Conservation (phyloP, 2,329 filamentous ascomycete genomes). For the Penicillium capsulatum region DNA sequence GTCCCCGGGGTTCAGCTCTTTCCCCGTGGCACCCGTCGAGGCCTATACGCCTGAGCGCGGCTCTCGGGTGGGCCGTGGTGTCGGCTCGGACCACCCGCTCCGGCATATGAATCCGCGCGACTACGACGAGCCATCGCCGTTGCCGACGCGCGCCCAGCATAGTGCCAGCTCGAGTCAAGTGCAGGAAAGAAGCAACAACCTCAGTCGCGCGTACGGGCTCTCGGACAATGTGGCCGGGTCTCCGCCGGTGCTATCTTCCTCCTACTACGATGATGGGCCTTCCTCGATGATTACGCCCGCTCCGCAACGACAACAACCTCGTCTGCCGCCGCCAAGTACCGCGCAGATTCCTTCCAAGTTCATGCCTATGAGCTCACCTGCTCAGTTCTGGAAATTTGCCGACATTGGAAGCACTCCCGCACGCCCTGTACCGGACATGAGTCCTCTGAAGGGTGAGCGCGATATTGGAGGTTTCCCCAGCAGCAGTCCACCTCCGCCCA, state of each 20-base stretch:
- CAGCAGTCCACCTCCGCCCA: constrained; percentile 47
- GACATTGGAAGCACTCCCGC: constrained; percentile 47
- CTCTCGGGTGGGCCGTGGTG: constrained; percentile 34
- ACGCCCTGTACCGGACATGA: constrained; percentile 42
- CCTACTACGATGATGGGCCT: constrained; percentile 46
- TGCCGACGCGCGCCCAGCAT: constrained; percentile 34
- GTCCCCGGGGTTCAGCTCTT: constrained; percentile 41
- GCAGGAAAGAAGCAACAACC: constrained; percentile 24
- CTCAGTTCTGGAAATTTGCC: constrained; percentile 50
- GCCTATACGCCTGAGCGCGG: constrained; percentile 48
- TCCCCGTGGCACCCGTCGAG: constrained; percentile 41
- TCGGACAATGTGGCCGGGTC: constrained; percentile 40
- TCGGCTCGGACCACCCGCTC: constrained; percentile 27
- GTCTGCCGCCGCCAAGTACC: constrained; percentile 47
- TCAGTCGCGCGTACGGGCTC: constrained; percentile 37
- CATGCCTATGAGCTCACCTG: constrained; percentile 50
- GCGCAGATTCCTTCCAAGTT: constrained; percentile 49
- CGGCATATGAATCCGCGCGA: constrained; percentile 33
- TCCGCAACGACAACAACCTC: constrained; percentile 47
- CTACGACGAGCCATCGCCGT: constrained; percentile 43
- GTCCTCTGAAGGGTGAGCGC: constrained; percentile 44
- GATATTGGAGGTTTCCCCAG: constrained; percentile 42
- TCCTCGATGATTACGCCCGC: constrained; percentile 49
- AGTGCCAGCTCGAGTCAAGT: constrained; percentile 21
- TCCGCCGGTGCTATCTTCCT: constrained; percentile 48